These are phyloP conservation scores for Pugionium cornutum DNA, from an alignment of 345 rosid species.

Conservation along the genomic window DNA sequence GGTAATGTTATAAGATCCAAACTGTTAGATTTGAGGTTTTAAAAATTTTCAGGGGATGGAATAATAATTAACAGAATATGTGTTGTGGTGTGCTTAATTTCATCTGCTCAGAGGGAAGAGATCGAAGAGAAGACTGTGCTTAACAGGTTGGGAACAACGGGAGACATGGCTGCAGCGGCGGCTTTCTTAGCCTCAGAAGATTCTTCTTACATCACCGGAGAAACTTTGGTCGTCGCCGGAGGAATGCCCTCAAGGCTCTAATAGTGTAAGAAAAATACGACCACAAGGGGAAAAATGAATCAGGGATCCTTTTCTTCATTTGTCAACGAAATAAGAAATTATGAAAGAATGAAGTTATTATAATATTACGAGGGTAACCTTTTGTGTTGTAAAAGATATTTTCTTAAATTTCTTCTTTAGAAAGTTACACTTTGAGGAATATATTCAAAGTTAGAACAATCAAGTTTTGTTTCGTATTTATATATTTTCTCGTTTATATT, in stretches of 20 bases:
- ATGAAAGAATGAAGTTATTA: background rate
- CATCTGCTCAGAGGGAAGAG: slow-evolving; percentile 45
- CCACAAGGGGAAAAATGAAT: background rate
- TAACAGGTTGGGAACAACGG: slow-evolving; percentile 71
- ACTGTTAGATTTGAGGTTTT: slow-evolving; percentile 7
- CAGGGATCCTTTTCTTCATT: background rate
- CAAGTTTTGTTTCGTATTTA: background rate
- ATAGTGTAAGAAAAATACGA: no score
- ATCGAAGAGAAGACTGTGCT: slow-evolving; percentile 61
- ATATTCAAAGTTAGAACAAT: no score
- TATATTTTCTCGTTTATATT: no score
- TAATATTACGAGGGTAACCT: background rate
- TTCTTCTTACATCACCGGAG: slow-evolving; percentile 75
- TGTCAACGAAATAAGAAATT: background rate
- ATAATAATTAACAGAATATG: background rate
- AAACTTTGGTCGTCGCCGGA: slow-evolving; percentile 78
- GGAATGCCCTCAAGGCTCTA: slow-evolving; percentile 77
- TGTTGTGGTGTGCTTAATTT: slow-evolving; percentile 10
- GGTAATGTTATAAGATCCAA: slow-evolving; percentile 42
- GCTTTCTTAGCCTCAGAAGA: slow-evolving; percentile 87
- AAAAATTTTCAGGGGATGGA: no score
- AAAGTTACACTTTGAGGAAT: background rate
- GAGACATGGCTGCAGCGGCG: slow-evolving; percentile 70
- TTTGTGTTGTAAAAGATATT: background rate
- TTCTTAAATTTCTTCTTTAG: background rate